Percentiles rank a stretch among this genome's conserved stretches.
phyloP scores from a whole-genome alignment of 2,329 filamentous ascomycete genomes.

The Cadophora sp. region DNA sequence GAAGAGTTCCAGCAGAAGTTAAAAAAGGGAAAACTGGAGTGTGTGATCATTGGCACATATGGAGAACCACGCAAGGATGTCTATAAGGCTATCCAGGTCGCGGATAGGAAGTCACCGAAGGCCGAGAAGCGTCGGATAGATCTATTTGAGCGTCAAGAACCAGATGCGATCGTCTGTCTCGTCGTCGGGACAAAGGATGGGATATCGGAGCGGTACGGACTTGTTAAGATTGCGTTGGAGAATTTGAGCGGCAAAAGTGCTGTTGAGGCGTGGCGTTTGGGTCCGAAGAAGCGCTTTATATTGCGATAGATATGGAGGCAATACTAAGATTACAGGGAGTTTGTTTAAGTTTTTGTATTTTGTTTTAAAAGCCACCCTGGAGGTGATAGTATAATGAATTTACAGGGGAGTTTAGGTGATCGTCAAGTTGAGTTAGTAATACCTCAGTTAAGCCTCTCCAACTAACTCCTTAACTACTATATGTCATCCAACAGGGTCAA shows the following conservation, averaged over 20 bases:
- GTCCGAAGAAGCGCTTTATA: neutral
- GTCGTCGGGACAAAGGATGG: neutral
- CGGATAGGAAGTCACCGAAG: neutral
- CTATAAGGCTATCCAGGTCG: neutral
- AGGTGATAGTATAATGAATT: too few relatives aligned
- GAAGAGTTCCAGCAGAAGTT: neutral
- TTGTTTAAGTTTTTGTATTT: slow-evolving; percentile 1
- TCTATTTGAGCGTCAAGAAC: neutral
- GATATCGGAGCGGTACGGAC: neutral
- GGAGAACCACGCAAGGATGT: neutral
- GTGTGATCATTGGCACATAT: slow-evolving; percentile 1
- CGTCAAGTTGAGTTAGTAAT: neutral
- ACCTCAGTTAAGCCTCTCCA: neutral
- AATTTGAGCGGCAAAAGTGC: neutral
- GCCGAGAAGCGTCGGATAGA: neutral
- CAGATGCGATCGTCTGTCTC: neutral
- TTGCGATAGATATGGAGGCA: neutral
- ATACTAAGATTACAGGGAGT: neutral
- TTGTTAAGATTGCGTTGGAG: neutral
- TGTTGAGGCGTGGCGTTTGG: neutral
- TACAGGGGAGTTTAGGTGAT: too few relatives aligned
- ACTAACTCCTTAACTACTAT: neutral
- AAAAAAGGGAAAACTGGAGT: neutral
- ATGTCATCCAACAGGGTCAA: neutral
- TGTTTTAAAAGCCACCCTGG: neutral